Evolutionary conservation across 306 rosid genomes (phyloP), one percentile per base, ranked within the genome.

Genomic region (Pyrus betulifolia): DNA sequence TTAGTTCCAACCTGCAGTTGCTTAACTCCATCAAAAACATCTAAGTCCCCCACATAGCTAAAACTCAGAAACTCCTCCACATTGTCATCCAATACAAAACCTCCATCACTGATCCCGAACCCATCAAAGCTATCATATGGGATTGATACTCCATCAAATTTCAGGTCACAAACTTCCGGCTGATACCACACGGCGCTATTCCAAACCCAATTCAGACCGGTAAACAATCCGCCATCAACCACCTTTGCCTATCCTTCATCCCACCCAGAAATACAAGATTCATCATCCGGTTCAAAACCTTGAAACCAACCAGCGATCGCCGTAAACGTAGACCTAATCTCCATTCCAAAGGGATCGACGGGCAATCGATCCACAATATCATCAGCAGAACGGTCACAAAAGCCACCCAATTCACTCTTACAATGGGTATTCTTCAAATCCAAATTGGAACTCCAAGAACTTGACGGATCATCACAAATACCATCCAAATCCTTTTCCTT

Each of bases 301-400:
- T 81, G 75, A 51, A 86, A 68, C 88, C 87, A 86, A 60, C 85
- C 88, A 9, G 88, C 79, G 79, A 91, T 73, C 4, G 84, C 80
- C 0, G 84, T 85, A 44, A 89, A 72, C 45, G 84, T 84, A 49
- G 91, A 85, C 76, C 79, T 75, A 17, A 74, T 73, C 71, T 82
- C 85, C 91, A 88, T 86, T 21, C 82, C 95, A 76, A 88, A 89
- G 33, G 97, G 97, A 81, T 91, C 95, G 64, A 46, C 71, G 10
- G 91, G 95, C 79, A 89, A 85, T n/a, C 33, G 82, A 82, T 82
- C 89, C 74, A 78, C 72, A 81, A 88, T 55, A 72, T 86, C 97
- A 75, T 85, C 88, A 73, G 3, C 76, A 57, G 28, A 64, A 12
- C 44, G 74, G 54, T 82, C 87, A 55, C 75, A 74, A 42, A 21